phyloP scores from a whole-genome alignment of 441 rosid genomes.

The Gossypium lobatum region DNA sequence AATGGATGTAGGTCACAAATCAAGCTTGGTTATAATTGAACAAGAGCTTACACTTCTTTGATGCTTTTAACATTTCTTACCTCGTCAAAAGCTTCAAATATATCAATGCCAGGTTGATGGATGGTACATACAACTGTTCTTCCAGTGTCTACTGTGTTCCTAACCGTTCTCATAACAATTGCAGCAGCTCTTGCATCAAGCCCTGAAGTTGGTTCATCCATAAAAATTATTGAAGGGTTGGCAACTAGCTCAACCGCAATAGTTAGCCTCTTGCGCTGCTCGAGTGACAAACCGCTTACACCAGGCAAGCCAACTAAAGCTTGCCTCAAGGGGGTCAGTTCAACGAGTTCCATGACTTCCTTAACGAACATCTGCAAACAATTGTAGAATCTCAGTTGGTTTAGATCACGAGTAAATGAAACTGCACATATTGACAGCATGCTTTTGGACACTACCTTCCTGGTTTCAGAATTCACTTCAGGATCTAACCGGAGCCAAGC shows the following conservation, averaged over 20 bases:
- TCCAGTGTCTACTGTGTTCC: slow-evolving; percentile 46
- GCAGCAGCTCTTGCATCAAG: slow-evolving; percentile 59
- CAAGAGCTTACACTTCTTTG: background rate
- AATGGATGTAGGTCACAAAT: background rate
- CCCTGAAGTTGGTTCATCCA: slow-evolving; percentile 62
- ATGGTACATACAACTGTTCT: slow-evolving; percentile 55
- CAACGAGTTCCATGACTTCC: slow-evolving; percentile 46
- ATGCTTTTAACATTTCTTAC: slow-evolving; percentile 18
- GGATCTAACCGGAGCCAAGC: slow-evolving; percentile 55
- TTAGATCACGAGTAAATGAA: background rate
- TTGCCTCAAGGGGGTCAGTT: slow-evolving; percentile 35
- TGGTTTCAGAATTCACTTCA: slow-evolving; percentile 36
- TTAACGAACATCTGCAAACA: slow-evolving; percentile 35
- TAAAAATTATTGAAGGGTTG: slow-evolving; percentile 50
- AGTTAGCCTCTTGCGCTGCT: slow-evolving; percentile 54
- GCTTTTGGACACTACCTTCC: slow-evolving; percentile 28
- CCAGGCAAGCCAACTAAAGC: slow-evolving; percentile 45
- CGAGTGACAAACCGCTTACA: slow-evolving; percentile 41
- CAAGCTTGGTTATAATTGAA: background rate
- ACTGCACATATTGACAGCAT: background rate
- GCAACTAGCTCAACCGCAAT: slow-evolving; percentile 60
- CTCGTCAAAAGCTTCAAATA: slow-evolving; percentile 52
- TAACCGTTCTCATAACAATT: slow-evolving; percentile 54
- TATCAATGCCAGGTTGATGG: slow-evolving; percentile 55
- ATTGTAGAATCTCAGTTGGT: background rate